Percentiles rank a stretch among this genome's conserved stretches.
These are phyloP conservation scores for Solanum gracilifrons DNA, from an alignment of 257 asterid species.

Conservation along the genomic window DNA sequence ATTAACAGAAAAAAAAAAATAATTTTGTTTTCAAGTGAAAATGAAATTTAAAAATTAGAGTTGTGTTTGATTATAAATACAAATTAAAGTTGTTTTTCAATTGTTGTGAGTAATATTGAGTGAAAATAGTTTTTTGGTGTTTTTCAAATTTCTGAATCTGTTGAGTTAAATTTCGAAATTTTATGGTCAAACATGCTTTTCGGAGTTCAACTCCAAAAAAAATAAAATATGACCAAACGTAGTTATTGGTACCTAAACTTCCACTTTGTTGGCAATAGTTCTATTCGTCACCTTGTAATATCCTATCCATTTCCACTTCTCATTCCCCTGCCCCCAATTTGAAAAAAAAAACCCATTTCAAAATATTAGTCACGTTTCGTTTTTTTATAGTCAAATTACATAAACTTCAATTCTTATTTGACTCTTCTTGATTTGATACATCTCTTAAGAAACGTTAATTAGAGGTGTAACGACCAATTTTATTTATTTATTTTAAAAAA, in stretches of 20 bases:
- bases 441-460: no score
- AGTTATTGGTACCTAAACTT: no score
- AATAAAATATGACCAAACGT: no score
- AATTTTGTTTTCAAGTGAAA: background rate
- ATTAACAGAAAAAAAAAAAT: no score
- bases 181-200: background rate
- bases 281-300: background rate
- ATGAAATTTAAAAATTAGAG: no score
- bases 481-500: no score
- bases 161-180: background rate
- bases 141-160: no score
- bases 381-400: background rate
- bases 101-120: background rate
- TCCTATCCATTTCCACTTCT: background rate
- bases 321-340: background rate
- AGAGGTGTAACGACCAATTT: background rate
- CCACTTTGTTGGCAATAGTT: background rate
- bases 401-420: background rate
- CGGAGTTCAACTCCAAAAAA: no score
- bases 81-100: no score
- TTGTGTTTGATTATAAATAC: no score
- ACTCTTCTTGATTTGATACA: background rate
- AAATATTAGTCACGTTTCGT: background rate
- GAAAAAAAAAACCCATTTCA: no score
- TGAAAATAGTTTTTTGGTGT: background rate